phyloP scores from a whole-genome alignment of 345 rosid species.

The Orychophragmus violaceus region DNA sequence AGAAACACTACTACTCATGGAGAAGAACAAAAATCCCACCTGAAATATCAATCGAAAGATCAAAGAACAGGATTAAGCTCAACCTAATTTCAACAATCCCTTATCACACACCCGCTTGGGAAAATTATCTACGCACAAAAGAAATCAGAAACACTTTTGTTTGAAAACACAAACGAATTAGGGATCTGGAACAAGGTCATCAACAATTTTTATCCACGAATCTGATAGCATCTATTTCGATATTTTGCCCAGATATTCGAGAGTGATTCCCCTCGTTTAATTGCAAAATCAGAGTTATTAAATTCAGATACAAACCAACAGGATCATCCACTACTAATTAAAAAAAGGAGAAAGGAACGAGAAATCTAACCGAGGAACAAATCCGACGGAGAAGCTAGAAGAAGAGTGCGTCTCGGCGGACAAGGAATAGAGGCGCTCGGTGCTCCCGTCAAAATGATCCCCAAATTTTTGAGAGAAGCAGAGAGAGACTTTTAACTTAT shows the following conservation, averaged over 20 bases:
- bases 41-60: conserved; percentile 17
- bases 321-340: conserved; percentile 20
- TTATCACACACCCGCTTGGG: neutral
- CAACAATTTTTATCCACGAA: conserved; percentile 17
- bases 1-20: conserved; percentile 13
- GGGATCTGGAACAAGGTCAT: conserved; percentile 21
- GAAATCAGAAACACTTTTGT: conserved; percentile 1
- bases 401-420: conserved; percentile 33
- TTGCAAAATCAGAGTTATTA: conserved; percentile 12
- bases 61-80: conserved; percentile 3
- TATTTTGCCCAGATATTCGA: neutral
- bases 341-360: neutral
- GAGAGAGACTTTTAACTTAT: conserved; percentile 14
- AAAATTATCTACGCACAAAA: neutral
- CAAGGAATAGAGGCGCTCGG: conserved; percentile 31
- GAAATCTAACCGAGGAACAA: conserved; percentile 15
- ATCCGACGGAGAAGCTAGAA: neutral
- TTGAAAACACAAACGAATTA: neutral
- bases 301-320: conserved; percentile 28
- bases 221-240: neutral
- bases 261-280: neutral
- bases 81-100: conserved; percentile 1
- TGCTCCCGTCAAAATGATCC: conserved; percentile 31
- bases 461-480: conserved; percentile 15
- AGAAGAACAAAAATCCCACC: conserved; percentile 26